Evolutionary conservation across 441 rosid genomes (phyloP).

Genomic region (Rhodomyrtus psidioides): DNA sequence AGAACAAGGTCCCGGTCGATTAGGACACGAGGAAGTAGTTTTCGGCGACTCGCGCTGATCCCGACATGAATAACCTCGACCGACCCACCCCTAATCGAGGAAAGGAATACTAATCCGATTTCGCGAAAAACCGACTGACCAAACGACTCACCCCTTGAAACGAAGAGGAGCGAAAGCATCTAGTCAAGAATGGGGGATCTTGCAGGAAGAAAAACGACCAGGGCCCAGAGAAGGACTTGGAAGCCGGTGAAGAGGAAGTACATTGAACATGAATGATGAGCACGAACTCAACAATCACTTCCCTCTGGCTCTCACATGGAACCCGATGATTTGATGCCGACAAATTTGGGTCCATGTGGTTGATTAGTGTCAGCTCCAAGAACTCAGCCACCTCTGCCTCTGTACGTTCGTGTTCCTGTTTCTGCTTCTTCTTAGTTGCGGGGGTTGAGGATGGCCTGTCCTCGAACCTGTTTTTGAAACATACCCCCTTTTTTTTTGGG

Average conservation of each 20-base stretch:
- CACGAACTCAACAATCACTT: background rate
- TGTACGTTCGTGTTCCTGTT: background rate
- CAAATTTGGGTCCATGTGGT: background rate
- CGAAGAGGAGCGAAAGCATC: background rate
- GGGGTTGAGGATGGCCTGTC: too few species aligned
- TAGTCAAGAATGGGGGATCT: background rate
- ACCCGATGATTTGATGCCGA: background rate
- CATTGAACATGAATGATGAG: background rate
- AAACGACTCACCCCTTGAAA: background rate
- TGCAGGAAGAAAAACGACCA: background rate
- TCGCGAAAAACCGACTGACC: background rate
- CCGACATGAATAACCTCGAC: background rate
- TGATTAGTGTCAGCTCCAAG: background rate
- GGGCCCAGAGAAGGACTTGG: background rate
- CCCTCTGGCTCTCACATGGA: background rate
- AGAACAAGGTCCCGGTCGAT: background rate
- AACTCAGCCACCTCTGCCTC: background rate
- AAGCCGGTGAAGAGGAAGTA: background rate
- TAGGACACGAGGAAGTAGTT: background rate
- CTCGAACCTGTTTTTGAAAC: too few species aligned
- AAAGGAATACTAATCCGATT: background rate
- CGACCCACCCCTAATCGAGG: background rate
- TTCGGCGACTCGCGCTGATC: background rate
- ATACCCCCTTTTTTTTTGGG: too few species aligned
- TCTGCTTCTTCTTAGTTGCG: background rate